A percentile compares a stretch with the other conserved stretches of the same genome.
phyloP scores from a whole-genome alignment of 2,329 filamentous ascomycete species.

The Rasamsonia emersonii region DNA sequence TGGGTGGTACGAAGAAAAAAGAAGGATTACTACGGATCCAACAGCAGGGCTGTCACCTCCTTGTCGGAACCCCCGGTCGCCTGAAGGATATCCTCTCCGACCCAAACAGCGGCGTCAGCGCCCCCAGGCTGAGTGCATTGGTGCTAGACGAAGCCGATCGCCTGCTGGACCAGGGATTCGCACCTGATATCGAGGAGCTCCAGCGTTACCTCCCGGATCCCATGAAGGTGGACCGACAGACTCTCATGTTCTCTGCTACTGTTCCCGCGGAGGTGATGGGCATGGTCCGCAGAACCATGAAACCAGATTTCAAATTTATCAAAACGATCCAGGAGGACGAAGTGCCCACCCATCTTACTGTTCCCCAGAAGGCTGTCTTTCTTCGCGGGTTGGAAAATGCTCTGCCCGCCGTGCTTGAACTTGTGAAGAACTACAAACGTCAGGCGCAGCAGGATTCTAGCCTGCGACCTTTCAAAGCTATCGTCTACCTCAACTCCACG shows the following conservation, averaged over 20 bases:
- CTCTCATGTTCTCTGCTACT: slow-evolving; percentile 91
- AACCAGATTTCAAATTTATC: slow-evolving; percentile 76
- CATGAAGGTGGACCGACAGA: slow-evolving; percentile 63
- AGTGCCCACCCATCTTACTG: slow-evolving; percentile 69
- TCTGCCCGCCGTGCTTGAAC: slow-evolving; percentile 67
- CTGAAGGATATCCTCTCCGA: slow-evolving; percentile 74
- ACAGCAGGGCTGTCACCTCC: slow-evolving; percentile 70
- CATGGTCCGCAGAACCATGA: slow-evolving; percentile 70
- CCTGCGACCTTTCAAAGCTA: slow-evolving; percentile 77
- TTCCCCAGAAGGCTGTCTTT: slow-evolving; percentile 69
- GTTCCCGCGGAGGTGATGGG: slow-evolving; percentile 74
- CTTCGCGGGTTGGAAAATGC: slow-evolving; percentile 65
- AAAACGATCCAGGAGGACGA: slow-evolving; percentile 81
- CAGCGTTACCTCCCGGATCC: slow-evolving; percentile 54
- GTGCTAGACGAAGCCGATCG: slow-evolving; percentile 62
- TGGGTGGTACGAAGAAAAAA: slow-evolving; percentile 78
- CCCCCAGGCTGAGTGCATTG: slow-evolving; percentile 51
- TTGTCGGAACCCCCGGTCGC: slow-evolving; percentile 85
- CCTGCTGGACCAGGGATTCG: slow-evolving; percentile 60
- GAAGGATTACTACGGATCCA: slow-evolving; percentile 60
- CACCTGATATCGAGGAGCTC: slow-evolving; percentile 56
- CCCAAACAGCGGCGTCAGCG: slow-evolving; percentile 51
- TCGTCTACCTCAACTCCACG: slow-evolving; percentile 81
- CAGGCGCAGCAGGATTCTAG: slow-evolving; percentile 29
- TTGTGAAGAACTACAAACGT: slow-evolving; percentile 52